Base-by-base conservation (phyloP, 306 rosid species). In the Hippophae gyantsensis region DNA sequence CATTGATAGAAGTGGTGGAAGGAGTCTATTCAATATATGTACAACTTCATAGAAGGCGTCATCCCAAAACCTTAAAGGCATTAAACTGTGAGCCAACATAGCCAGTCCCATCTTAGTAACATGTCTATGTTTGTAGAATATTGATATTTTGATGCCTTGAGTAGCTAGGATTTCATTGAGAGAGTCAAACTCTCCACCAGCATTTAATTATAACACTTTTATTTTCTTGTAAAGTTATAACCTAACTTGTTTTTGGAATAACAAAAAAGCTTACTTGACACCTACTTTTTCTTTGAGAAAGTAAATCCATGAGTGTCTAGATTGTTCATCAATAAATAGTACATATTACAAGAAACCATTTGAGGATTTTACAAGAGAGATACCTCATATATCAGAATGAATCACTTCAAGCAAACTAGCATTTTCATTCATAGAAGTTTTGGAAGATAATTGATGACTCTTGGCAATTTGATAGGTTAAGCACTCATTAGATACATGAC, bases 121-220 rank as follows among this genome's bases (percentile, higher is more conserved):
- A 56, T 56, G 60, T 56, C 5, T 56, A 41, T 56, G 60, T 25
- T 56, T 56, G n/a, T 42, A 56, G 10, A 43, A 43, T 2, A 25
- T 13, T 41, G 9, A 43, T 25, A 56, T 25, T 0, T 3, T n/a
- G 8, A 26, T 56, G 6, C n/a, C 44, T 8, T 18, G 41, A 10
- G 8, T 11, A 6, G 44, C 5, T 7, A 13, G 43, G 6, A 13
- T 18, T 10, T 25, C 11, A 7, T 45, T 45, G 5, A 0, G 48
- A 41, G 60, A 13, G 2, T 12, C 3, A 48, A 7, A 61, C 3
- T 61, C 32, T 0, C 54, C 46, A 1, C 18, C 43, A 54, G 7
- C 7, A 26, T 46, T 38, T 0, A 7, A 9, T 61, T 61, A 45
- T 26, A 47, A 8, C 6, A 1, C 5, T 48, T 18, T 18, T 18